A percentile compares a stretch with the other conserved stretches of the same genome.
These are phyloP conservation scores for Gymnopilus junonius DNA, from an alignment of 768 basidiomycete genomes.

Conservation along the genomic window DNA sequence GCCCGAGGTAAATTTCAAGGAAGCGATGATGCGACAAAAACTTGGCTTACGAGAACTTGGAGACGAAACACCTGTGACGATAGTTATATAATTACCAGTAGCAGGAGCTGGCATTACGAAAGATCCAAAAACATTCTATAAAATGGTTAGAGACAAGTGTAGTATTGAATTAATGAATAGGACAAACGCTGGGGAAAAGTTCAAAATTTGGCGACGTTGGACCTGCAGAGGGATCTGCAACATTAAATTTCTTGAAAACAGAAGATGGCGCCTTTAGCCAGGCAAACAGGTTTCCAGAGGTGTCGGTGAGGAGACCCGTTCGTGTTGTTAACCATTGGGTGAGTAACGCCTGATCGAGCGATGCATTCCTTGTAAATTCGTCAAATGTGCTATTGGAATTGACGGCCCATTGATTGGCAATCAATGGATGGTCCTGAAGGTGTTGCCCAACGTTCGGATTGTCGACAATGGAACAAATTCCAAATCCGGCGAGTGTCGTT, in stretches of 20 bases:
- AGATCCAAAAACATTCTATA: neutral
- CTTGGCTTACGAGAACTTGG: too few species aligned
- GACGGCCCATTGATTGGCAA: conserved; percentile 21
- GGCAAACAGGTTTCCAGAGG: conserved; percentile 17
- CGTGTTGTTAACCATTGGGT: conserved; percentile 29
- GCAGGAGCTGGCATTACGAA: neutral
- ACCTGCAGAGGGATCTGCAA: conserved; percentile 35
- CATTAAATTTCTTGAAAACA: conserved; percentile 18
- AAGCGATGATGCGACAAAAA: neutral
- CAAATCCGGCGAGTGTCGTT: conserved; percentile 26
- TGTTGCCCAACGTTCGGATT: conserved; percentile 35
- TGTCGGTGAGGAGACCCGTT: conserved; percentile 27
- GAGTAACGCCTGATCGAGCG: conserved; percentile 15
- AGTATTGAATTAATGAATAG: too few species aligned
- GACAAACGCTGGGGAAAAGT: too few species aligned
- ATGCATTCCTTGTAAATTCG: conserved; percentile 13
- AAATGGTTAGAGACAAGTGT: too few species aligned
- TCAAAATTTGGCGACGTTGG: conserved; percentile 24
- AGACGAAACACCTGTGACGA: neutral
- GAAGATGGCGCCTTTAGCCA: conserved; percentile 22
- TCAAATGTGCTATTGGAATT: conserved; percentile 27
- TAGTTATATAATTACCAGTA: neutral
- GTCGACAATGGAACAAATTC: conserved; percentile 27
- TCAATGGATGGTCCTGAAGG: conserved; percentile 31
- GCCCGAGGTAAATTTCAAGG: neutral